Evolutionary conservation across 2,329 filamentous ascomycete genomes (phyloP), one percentile per base, ranked within the genome.

Genomic region (Thermothelomyces thermophilus): DNA sequence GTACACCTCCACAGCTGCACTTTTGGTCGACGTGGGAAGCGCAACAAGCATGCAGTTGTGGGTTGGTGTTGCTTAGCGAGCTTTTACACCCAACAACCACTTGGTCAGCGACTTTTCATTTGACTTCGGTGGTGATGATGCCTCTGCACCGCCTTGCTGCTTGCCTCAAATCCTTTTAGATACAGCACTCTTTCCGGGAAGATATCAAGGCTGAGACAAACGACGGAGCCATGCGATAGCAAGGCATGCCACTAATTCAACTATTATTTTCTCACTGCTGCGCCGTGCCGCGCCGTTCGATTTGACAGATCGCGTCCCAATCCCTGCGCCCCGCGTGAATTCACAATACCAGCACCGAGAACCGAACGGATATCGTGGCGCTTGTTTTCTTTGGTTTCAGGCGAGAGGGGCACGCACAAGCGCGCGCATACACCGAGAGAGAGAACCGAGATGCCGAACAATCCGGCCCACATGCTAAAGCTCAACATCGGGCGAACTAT

Each of bases 401-500:
- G 13, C 7, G 33, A 35, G 33, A 35, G 33, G 13, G 13, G 13
- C 6, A n/a, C 13, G 6, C 13, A 16, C 13, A 20, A 8, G 28
- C n/a, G 11, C 20, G 9, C 6, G 10, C 13, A 19, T 10, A 41
- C 36, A 22, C 10, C 35, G 14, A 45, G n/a, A n/a, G n/a, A n/a
- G n/a, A n/a, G n/a, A n/a, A n/a, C n/a, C n/a, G n/a, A 14, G 16
- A 67, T 62, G 51, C 65, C 69, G 59, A 47, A 56, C 17, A 47
- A 56, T 14, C 22, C 61, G 63, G 62, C 37, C 5, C 28, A 58
- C 31, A 55, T 66, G 64, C 75, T 64, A 58, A 75, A 60, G 50
- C 84, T 94, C 68, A 90, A 83, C 68, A 80, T 84, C 28, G 68
- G 77, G 54, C 82, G 88, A 59, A 76, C 90, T 60, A 84, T 88